Percentiles rank a stretch among this genome's conserved stretches.
These are phyloP conservation scores for Chytriomyces sp. DNA, from an alignment of 192 early-diverging fungal genomes.

Conservation along the genomic window DNA sequence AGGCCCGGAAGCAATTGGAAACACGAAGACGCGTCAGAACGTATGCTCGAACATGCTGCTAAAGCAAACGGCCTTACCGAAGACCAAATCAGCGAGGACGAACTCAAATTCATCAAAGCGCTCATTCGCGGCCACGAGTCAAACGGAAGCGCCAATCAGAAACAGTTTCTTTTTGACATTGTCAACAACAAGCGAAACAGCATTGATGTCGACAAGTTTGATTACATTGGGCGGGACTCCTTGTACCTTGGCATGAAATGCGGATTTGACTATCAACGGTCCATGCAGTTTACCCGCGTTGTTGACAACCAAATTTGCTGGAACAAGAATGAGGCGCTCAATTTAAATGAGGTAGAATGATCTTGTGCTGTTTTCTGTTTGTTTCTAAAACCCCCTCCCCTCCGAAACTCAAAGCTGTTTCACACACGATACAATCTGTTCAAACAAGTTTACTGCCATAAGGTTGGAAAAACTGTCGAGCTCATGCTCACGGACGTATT, in stretches of 20 bases:
- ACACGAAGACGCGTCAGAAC: constrained; percentile 70
- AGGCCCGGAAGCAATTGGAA: constrained; percentile 50
- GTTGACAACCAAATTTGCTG: constrained; percentile 90
- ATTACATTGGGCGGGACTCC: constrained; percentile 67
- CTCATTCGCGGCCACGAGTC: constrained; percentile 48
- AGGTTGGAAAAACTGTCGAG: constrained; percentile 72
- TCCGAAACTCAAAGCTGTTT: constrained; percentile 32
- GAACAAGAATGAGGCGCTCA: constrained; percentile 87
- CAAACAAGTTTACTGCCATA: constrained; percentile 84
- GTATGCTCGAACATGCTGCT: constrained; percentile 83
- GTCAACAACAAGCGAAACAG: constrained; percentile 94
- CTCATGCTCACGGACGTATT: constrained; percentile 91
- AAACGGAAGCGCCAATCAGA: constrained; percentile 36
- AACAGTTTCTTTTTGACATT: constrained; percentile 90
- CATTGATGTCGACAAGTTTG: constrained; percentile 92
- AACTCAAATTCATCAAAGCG: constrained; percentile 54
- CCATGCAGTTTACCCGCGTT: constrained; percentile 83
- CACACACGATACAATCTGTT: constrained; percentile 40
- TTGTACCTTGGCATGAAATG: constrained; percentile 77
- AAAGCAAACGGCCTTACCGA: constrained; percentile 73
- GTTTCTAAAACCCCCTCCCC: neutral
- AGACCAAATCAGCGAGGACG: constrained; percentile 66
- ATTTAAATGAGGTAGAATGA: constrained; percentile 69
- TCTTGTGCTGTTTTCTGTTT: neutral
- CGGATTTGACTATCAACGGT: constrained; percentile 62